Conservation (phyloP, 2,329 filamentous ascomycete species). For the Fusarium sp. region DNA sequence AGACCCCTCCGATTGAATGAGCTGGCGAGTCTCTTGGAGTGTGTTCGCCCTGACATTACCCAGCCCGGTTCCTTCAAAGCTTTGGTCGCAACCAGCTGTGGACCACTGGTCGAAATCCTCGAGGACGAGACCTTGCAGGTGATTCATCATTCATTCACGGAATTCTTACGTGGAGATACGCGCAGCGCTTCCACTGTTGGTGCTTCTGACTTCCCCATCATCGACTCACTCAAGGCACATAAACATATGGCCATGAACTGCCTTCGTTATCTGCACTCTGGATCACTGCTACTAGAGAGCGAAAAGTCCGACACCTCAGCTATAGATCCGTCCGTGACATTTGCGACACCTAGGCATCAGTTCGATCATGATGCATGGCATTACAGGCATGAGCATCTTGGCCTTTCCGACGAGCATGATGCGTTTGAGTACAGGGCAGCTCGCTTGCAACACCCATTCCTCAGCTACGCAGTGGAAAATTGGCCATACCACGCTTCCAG, state of each 20-base stretch:
- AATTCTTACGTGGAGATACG: conserved; percentile 54
- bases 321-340: conserved; percentile 8
- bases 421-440: conserved; percentile 30
- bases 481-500: conserved; percentile 41
- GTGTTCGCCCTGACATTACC: conserved; percentile 39
- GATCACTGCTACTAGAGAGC: conserved; percentile 21
- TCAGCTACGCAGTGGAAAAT: conserved; percentile 38
- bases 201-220: conserved; percentile 28
- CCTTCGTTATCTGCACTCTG: conserved; percentile 35
- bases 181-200: not conserved
- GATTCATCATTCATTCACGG: conserved; percentile 63
- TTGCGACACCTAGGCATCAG: not conserved
- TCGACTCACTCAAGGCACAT: conserved; percentile 33
- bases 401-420: not conserved
- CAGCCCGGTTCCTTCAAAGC: conserved; percentile 48
- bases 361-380: not conserved
- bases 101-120: conserved; percentile 58
- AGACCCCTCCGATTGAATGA: conserved; percentile 57
- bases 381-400: not conserved
- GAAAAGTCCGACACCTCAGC: not conserved
- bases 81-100: conserved; percentile 53
- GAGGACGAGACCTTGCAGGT: conserved; percentile 59
- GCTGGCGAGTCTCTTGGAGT: conserved; percentile 43
- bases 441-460: conserved; percentile 36
- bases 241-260: conserved; percentile 35